Conservation (phyloP, 202 grass and related monocot genomes). For the Saccharum hybrid region DNA sequence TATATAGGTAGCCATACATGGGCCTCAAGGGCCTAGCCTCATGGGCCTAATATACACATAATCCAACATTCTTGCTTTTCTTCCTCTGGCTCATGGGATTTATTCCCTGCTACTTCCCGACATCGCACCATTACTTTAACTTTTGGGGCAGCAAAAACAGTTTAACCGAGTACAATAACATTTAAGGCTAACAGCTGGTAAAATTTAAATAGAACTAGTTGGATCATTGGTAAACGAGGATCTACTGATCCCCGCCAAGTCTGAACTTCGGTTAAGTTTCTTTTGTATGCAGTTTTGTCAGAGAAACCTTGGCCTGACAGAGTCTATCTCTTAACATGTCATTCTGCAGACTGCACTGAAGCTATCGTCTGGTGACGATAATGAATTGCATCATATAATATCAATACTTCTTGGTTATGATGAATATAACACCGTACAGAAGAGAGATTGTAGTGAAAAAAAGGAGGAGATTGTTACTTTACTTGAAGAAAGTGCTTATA, state of each 20-base stretch:
- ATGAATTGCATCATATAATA: constrained; percentile 69
- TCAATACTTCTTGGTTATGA: constrained; percentile 67
- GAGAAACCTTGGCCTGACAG: not conserved
- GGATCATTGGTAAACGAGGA: not conserved
- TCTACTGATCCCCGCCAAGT: not conserved
- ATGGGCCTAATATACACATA: too few relatives aligned
- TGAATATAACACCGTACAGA: constrained; percentile 42
- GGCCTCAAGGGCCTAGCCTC: too few relatives aligned
- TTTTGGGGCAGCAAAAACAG: not conserved
- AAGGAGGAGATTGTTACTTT: constrained; percentile 75
- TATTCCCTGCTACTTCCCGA: not conserved
- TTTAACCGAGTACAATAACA: not conserved
- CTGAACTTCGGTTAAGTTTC: not conserved
- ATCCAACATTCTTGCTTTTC: not conserved
- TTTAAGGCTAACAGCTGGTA: not conserved
- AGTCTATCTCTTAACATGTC: constrained; percentile 35
- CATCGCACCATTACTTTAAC: not conserved
- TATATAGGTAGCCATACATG: too few relatives aligned
- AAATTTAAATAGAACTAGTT: not conserved
- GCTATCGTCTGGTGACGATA: constrained; percentile 63
- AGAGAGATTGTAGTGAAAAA: constrained; percentile 47
- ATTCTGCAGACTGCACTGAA: constrained; percentile 72
- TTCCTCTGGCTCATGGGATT: not conserved
- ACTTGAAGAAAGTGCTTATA: constrained; percentile 89
- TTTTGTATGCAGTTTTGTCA: not conserved